These are phyloP conservation scores for Triglochin maritima DNA, from an alignment of 106 monocot genomes.

Conservation along the genomic window DNA sequence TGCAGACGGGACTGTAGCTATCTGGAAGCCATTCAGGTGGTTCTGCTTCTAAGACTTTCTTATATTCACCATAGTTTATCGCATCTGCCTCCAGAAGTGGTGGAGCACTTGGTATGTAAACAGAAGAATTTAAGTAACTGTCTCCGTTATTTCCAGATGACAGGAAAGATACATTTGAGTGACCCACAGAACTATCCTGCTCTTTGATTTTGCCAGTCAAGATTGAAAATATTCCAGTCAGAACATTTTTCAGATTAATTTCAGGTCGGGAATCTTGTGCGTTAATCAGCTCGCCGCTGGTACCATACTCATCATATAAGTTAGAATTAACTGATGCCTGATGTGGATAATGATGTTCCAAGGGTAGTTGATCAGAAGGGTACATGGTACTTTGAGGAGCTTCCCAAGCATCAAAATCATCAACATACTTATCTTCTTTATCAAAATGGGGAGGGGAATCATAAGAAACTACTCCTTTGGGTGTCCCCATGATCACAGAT, in stretches of 20 bases:
- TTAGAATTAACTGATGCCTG: slow-evolving; percentile 6
- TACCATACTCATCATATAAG: slow-evolving; percentile 25
- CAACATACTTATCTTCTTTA: slow-evolving; percentile 4
- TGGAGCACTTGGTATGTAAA: slow-evolving; percentile 87
- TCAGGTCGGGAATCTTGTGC: slow-evolving; percentile 16
- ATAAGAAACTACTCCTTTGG: slow-evolving; percentile 21
- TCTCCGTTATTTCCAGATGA: slow-evolving; percentile 52
- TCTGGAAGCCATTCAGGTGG: slow-evolving; percentile 96
- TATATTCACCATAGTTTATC: slow-evolving; percentile 39
- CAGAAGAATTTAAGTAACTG: slow-evolving; percentile 60
- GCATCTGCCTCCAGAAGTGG: slow-evolving; percentile 46
- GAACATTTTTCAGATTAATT: slow-evolving; percentile 68
- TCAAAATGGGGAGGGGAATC: slow-evolving; percentile 20
- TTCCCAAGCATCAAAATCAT: slow-evolving; percentile 19
- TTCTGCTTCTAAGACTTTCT: slow-evolving; percentile 60
- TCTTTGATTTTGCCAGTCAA: slow-evolving; percentile 39
- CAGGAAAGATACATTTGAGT: slow-evolving; percentile 50
- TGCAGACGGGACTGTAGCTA: slow-evolving; percentile 52
- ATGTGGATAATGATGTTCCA: background rate
- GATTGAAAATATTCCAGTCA: slow-evolving; percentile 60
- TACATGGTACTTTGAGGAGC: slow-evolving; percentile 8
- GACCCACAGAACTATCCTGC: slow-evolving; percentile 8
- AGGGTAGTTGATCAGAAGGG: slow-evolving; percentile 1
- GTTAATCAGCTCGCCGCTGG: slow-evolving; percentile 7
- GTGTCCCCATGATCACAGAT: slow-evolving; percentile 9